Evolutionary conservation across 495 filamentous ascomycete species (phyloP).

Genomic region (Tuber magnatum): DNA sequence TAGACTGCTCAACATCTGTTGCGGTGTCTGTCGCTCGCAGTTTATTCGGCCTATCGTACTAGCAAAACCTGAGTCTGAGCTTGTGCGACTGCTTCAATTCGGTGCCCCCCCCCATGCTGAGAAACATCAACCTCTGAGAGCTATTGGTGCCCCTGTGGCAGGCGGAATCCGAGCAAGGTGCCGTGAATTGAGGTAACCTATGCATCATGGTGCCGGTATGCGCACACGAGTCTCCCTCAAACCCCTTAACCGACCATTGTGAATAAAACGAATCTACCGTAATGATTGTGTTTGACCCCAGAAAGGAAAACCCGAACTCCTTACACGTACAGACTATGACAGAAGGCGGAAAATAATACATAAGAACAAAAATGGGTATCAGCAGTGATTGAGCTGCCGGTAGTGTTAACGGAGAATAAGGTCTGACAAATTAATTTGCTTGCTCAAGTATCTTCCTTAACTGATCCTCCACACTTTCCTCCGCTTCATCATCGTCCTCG

Average conservation of each 20-base stretch:
- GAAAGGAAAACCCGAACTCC: background rate
- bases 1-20: background rate
- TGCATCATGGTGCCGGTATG: background rate
- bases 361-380: background rate
- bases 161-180: background rate
- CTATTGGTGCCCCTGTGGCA: background rate
- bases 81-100: background rate
- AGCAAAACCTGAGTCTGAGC: background rate
- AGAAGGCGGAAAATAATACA: background rate
- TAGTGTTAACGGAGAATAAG: background rate
- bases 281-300: background rate
- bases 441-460: slow-evolving; percentile 26
- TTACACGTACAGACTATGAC: background rate
- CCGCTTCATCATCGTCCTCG: slow-evolving; percentile 45
- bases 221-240: background rate
- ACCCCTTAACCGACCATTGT: background rate
- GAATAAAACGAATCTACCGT: background rate
- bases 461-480: slow-evolving; percentile 42
- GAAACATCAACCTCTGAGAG: background rate
- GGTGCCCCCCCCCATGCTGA: background rate
- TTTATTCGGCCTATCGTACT: background rate
- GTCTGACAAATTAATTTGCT: slow-evolving; percentile 1
- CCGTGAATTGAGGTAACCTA: background rate
- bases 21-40: background rate
- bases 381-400: slow-evolving; percentile 2